Evolutionary conservation across 2,329 filamentous ascomycete genomes (phyloP).

Genomic region (Stachybotrys chartarum): DNA sequence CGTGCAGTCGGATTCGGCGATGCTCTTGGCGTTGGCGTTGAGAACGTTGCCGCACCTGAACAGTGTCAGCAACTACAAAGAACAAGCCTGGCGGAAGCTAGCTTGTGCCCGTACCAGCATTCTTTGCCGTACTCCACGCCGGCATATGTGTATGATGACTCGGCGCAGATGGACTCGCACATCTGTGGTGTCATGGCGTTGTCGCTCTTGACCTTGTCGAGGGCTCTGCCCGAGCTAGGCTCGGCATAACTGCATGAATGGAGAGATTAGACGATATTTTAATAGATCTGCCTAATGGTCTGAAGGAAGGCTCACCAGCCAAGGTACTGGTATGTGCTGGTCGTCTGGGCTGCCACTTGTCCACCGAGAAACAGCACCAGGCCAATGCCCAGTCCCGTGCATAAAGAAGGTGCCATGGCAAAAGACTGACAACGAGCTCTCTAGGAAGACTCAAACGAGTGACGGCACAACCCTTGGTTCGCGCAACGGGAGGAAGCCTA

Average conservation of each 20-base stretch:
- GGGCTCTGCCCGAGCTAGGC: not conserved
- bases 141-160: not conserved
- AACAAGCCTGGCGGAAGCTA: no score
- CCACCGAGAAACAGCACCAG: not conserved
- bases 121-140: constrained; percentile 2
- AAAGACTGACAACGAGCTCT: not conserved
- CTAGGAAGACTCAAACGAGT: not conserved
- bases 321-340: not conserved
- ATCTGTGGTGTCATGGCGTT: not conserved
- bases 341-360: not conserved
- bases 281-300: no score
- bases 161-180: not conserved
- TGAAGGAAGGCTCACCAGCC: not conserved
- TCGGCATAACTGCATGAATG: not conserved
- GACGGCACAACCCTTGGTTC: not conserved
- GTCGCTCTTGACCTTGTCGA: not conserved
- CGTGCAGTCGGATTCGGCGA: not conserved
- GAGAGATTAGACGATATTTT: not conserved
- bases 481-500: not conserved
- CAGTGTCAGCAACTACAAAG: no score
- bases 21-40: not conserved
- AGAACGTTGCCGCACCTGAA: not conserved
- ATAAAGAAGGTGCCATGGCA: not conserved
- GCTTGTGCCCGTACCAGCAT: not conserved
- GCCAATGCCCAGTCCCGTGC: not conserved